These are phyloP conservation scores for Ceratocystis cacaofunesta DNA, from an alignment of 2,329 filamentous ascomycete genomes.

Conservation along the genomic window DNA sequence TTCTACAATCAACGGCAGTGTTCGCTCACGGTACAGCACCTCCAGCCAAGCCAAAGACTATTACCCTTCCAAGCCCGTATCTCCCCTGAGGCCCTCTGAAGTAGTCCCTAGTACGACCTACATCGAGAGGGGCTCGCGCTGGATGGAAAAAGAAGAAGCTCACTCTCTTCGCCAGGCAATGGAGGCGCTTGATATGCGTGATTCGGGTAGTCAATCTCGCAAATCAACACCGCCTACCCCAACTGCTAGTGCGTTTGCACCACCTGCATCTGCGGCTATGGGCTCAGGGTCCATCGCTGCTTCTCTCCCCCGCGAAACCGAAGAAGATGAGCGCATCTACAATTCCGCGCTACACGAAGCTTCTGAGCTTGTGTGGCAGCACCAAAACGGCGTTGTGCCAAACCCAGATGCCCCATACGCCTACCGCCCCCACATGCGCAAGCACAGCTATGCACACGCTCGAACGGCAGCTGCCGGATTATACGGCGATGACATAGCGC, in stretches of 20 bases:
- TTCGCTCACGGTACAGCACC: constrained; percentile 37
- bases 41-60: constrained; percentile 35
- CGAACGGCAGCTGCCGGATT: constrained; percentile 44
- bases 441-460: constrained; percentile 56
- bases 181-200: constrained; percentile 52
- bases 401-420: constrained; percentile 49
- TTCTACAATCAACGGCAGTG: constrained; percentile 24
- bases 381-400: constrained; percentile 41
- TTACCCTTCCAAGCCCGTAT: constrained; percentile 30
- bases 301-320: constrained; percentile 24
- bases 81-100: constrained; percentile 41
- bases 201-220: constrained; percentile 20
- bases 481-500: constrained; percentile 32
- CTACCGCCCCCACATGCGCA: constrained; percentile 54
- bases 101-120: constrained; percentile 53
- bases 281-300: constrained; percentile 13
- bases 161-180: constrained; percentile 55
- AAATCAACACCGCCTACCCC: constrained; percentile 14
- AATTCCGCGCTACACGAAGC: constrained; percentile 61
- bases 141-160: constrained; percentile 70
- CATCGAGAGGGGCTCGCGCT: constrained; percentile 57
- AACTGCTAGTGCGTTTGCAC: background rate
- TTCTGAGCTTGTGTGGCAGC: constrained; percentile 63
- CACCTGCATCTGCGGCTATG: constrained; percentile 3
- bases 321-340: constrained; percentile 50